These are phyloP conservation scores for Pseudofabraea citricarpa DNA, from an alignment of 2,329 filamentous ascomycete genomes.

Conservation along the genomic window DNA sequence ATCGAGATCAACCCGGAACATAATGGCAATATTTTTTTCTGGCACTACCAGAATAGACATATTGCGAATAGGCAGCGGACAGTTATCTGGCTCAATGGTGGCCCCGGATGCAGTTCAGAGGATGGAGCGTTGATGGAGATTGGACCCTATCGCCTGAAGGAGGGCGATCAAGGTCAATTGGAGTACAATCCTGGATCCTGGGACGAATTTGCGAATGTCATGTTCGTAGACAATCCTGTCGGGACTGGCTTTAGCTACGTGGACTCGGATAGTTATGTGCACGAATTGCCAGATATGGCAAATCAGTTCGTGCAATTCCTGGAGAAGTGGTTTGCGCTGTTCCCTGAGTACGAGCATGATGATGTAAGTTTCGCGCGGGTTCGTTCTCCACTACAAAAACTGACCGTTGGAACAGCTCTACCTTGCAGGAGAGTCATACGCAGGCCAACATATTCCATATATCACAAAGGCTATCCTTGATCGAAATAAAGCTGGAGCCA, in stretches of 20 bases:
- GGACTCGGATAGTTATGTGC: slow-evolving; percentile 80
- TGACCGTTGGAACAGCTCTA: slow-evolving; percentile 74
- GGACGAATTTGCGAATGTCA: slow-evolving; percentile 95
- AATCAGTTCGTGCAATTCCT: slow-evolving; percentile 82
- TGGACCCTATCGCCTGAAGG: slow-evolving; percentile 82
- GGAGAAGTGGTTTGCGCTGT: slow-evolving; percentile 85
- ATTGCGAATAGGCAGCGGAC: slow-evolving; percentile 89
- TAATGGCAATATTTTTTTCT: slow-evolving; percentile 97
- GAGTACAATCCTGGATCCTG: slow-evolving; percentile 89
- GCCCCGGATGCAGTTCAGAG: slow-evolving; percentile 94
- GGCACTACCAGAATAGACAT: slow-evolving; percentile 94
- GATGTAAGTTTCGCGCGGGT: too few species aligned
- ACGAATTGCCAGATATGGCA: slow-evolving; percentile 85
- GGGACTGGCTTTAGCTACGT: slow-evolving; percentile 96
- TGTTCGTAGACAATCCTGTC: slow-evolving; percentile 96
- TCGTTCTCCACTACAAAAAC: too few species aligned
- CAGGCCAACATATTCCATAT: slow-evolving; percentile 95
- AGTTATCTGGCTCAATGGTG: slow-evolving; percentile 95
- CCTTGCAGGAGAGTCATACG: slow-evolving; percentile 92
- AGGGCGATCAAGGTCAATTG: slow-evolving; percentile 56
- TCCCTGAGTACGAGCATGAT: slow-evolving; percentile 86
- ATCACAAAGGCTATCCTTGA: slow-evolving; percentile 88
- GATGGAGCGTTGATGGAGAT: slow-evolving; percentile 96
- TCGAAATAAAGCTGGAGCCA: slow-evolving; percentile 64
- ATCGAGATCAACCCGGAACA: slow-evolving; percentile 81